Conservation (phyloP, 2,329 filamentous ascomycete genomes). For the Xylariaceae sp. region DNA sequence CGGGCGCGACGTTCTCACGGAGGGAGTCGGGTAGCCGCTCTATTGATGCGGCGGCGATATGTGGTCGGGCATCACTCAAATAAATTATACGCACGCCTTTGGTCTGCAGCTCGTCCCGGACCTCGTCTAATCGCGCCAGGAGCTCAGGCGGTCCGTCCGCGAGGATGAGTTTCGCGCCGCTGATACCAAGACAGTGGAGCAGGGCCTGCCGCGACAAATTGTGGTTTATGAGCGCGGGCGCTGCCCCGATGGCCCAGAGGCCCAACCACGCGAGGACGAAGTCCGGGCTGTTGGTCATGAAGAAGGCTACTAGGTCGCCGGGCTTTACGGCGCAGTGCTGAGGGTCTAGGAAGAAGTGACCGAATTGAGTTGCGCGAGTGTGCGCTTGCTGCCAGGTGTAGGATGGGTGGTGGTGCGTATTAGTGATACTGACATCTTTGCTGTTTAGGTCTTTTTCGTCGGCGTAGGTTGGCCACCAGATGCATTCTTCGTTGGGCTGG, state of each 20-base stretch:
- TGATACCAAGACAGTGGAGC: conserved; percentile 61
- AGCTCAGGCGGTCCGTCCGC: conserved; percentile 55
- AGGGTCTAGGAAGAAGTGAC: conserved; percentile 55
- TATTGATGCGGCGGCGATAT: conserved; percentile 41
- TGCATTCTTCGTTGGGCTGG: conserved; percentile 51
- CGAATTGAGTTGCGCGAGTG: conserved; percentile 56
- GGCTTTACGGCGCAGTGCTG: conserved; percentile 58
- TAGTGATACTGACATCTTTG: conserved; percentile 51
- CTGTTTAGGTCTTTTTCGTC: too few species aligned
- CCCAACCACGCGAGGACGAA: conserved; percentile 65
- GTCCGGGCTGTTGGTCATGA: conserved; percentile 64
- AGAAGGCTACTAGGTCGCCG: conserved; percentile 60
- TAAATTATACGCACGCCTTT: conserved; percentile 52
- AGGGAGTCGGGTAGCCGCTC: conserved; percentile 53
- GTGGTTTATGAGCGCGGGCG: conserved; percentile 68
- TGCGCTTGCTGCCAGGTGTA: conserved; percentile 58
- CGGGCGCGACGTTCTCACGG: conserved; percentile 46
- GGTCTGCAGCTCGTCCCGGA: conserved; percentile 47
- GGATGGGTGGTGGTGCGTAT: too few species aligned
- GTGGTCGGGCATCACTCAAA: conserved; percentile 46
- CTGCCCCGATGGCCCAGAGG: conserved; percentile 61
- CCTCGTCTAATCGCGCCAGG: conserved; percentile 53
- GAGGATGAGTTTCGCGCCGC: conserved; percentile 51
- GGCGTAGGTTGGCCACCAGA: too few species aligned
- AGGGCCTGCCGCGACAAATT: conserved; percentile 61